Conservation (phyloP, 495 filamentous ascomycete species). For the Tuber aestivum region DNA sequence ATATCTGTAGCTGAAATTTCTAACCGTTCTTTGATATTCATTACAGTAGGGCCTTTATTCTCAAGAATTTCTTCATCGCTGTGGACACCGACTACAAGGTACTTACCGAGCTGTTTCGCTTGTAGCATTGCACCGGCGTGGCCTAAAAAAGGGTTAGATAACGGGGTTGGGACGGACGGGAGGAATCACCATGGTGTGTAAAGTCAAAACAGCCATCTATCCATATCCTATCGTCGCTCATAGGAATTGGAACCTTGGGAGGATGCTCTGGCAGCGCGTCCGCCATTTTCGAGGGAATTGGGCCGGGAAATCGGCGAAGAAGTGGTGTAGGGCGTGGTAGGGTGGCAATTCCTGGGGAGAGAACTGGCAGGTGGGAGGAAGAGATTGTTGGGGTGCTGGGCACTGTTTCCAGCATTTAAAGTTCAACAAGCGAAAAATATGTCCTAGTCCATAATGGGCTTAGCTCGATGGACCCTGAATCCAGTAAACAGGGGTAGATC, state of each 20-base stretch:
- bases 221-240: slow-evolving; percentile 72
- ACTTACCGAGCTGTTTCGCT: slow-evolving; percentile 74
- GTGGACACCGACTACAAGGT: slow-evolving; percentile 86
- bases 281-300: slow-evolving; percentile 15
- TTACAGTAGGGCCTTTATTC: slow-evolving; percentile 97
- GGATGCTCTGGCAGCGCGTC: slow-evolving; percentile 34
- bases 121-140: slow-evolving; percentile 97
- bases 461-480: slow-evolving; percentile 1
- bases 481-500: background rate
- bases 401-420: background rate
- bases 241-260: slow-evolving; percentile 30
- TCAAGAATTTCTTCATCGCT: slow-evolving; percentile 89
- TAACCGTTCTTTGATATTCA: slow-evolving; percentile 76
- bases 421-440: background rate
- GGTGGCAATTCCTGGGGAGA: background rate
- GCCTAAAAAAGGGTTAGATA: slow-evolving; percentile 49
- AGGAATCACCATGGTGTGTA: slow-evolving; percentile 74
- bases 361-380: background rate
- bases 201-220: slow-evolving; percentile 99
- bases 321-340: background rate
- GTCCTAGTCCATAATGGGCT: background rate
- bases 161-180: background rate
- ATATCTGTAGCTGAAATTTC: background rate
- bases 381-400: slow-evolving; percentile 3
- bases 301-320: background rate